Conservation (phyloP, 2,329 filamentous ascomycete genomes). For the Aspergillus spinulosporus region DNA sequence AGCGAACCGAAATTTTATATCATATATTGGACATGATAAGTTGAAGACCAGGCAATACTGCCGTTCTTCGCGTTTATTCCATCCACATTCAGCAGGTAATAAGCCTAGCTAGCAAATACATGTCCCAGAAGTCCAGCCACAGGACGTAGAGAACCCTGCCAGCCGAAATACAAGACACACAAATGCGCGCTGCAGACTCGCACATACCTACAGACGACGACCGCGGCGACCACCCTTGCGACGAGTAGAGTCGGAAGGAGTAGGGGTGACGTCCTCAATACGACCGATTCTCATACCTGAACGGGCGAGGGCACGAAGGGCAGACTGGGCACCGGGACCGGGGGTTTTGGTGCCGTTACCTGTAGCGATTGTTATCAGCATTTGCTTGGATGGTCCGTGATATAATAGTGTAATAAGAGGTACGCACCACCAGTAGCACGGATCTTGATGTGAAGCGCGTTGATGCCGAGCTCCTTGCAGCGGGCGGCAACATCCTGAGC, state of each 20-base stretch:
- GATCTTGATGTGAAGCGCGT: constrained; percentile 99
- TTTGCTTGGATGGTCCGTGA: background rate
- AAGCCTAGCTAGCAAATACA: constrained; percentile 28
- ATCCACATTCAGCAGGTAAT: constrained; percentile 44
- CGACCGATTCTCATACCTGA: constrained; percentile 99
- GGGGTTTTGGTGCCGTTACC: constrained; percentile 99
- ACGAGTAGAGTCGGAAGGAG: constrained; percentile 97
- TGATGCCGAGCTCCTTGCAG: constrained; percentile 83
- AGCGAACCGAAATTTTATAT: constrained; percentile 10
- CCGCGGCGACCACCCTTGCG: constrained; percentile 99
- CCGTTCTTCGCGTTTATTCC: constrained; percentile 57
- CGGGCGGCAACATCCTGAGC: constrained; percentile 95
- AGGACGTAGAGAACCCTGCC: constrained; percentile 29
- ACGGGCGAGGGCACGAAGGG: constrained; percentile 96
- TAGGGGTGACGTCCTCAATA: constrained; percentile 99
- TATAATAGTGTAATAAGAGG: background rate
- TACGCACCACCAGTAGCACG: constrained; percentile 90
- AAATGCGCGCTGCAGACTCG: constrained; percentile 19
- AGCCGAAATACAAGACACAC: constrained; percentile 20
- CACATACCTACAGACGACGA: constrained; percentile 89
- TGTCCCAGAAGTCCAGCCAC: constrained; percentile 22
- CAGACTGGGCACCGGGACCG: constrained; percentile 97
- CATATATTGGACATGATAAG: constrained; percentile 38
- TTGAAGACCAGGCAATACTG: constrained; percentile 54
- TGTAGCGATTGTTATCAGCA: constrained; percentile 32